Conservation (phyloP, 2,329 filamentous ascomycete genomes). For the Colletotrichum chlorophyti region DNA sequence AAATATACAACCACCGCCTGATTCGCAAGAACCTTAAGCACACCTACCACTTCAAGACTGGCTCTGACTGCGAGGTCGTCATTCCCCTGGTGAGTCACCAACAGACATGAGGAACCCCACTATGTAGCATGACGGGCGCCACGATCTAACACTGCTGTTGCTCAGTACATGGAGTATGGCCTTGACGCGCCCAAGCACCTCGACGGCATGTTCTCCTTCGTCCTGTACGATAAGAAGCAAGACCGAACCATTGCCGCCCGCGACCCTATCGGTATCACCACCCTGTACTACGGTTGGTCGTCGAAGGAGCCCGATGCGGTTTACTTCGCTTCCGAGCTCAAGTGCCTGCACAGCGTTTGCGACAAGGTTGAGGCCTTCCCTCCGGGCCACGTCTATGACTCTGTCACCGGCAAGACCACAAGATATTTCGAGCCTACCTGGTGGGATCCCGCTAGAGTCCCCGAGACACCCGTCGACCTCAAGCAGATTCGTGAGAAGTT, state of each 20-base stretch:
- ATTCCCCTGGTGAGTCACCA: constrained; percentile 80
- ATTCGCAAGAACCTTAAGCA: constrained; percentile 86
- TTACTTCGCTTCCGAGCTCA: constrained; percentile 97
- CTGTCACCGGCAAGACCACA: constrained; percentile 82
- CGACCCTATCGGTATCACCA: constrained; percentile 96
- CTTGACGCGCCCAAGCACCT: constrained; percentile 91
- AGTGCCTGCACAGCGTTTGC: constrained; percentile 90
- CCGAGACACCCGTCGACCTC: constrained; percentile 81
- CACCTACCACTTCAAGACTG: constrained; percentile 96
- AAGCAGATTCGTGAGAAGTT: constrained; percentile 81
- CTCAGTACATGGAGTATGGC: constrained; percentile 94
- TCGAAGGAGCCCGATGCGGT: constrained; percentile 82
- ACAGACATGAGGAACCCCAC: background rate
- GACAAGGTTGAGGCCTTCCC: constrained; percentile 95
- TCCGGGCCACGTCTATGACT: constrained; percentile 95
- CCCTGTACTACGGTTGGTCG: constrained; percentile 94
- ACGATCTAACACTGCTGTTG: background rate
- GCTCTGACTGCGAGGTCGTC: constrained; percentile 98
- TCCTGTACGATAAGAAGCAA: constrained; percentile 93
- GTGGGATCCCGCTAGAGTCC: constrained; percentile 85
- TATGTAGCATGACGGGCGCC: background rate
- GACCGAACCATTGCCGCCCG: constrained; percentile 93
- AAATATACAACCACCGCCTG: constrained; percentile 99
- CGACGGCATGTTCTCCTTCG: constrained; percentile 99
- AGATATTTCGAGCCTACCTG: constrained; percentile 92